Evolutionary conservation across 2,329 filamentous ascomycete species (phyloP), one percentile per base, ranked within the genome.

Genomic region (Aspergillus chevalieri): DNA sequence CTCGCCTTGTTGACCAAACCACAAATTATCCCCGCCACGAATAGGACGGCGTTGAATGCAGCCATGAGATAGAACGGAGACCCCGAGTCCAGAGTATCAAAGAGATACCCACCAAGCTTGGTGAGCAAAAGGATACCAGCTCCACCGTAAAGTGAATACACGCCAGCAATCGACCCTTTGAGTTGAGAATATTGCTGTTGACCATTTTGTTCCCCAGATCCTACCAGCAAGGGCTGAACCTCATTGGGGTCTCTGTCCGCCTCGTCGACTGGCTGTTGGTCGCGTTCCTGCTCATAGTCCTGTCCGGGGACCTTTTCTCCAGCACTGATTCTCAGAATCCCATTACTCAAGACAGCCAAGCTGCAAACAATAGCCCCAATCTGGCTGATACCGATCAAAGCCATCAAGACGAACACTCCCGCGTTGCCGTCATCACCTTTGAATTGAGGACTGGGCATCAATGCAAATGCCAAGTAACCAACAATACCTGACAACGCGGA

Each of bases 341-440:
- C 91, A 14, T 83, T 83, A 34, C 89, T 89, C 2, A 98, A 78
- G 1, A 93, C 82, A 1, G 88, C 90, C n/a, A 98, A 79, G 56
- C 89, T 95, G 72, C 91, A 96, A 1, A 98, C 93, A 51, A 98
- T 97, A 9, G 90, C 87, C 2, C 92, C 93, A 53, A 98, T 97
- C 69, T 98, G 93, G 61, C 89, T 94, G 63, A 95, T 82, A 12
- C 93, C 93, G 36, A 97, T 82, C 15, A 95, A 72, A 0, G 85
- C 81, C 39, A 90, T 89, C 14, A 92, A 80, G 10, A 91, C 56
- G 63, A 94, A 90, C 14, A 95, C 83, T 9, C 72, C 75, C 0
- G 81, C 78, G 30, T 77, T 82, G 15, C 87, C 88, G 30, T 87
- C 82, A 22, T 85, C 76, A 3, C 83, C 84, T 26, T 78, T 81